Evolutionary conservation across 2,329 filamentous ascomycete genomes (phyloP).

Genomic region (Arthroderma sp.): DNA sequence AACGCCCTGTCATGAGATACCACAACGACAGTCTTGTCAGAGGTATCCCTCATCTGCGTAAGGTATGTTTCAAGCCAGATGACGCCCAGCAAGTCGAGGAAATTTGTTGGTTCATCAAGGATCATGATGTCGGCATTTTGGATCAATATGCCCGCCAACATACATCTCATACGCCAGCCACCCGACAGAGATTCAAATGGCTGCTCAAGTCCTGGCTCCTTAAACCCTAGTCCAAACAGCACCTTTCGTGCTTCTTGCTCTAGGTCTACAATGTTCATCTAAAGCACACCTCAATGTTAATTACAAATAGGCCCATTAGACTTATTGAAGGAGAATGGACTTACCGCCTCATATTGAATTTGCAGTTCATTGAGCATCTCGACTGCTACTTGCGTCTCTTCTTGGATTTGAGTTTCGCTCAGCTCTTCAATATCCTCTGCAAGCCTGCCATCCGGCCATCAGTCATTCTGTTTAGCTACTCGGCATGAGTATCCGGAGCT

Average conservation of each 20-base stretch:
- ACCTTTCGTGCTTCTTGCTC: constrained; percentile 54
- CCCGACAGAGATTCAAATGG: constrained; percentile 57
- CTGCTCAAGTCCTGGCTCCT: constrained; percentile 45
- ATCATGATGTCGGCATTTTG: constrained; percentile 66
- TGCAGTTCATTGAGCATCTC: constrained; percentile 59
- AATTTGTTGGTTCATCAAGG: constrained; percentile 79
- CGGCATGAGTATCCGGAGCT: neutral
- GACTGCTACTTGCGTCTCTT: constrained; percentile 55
- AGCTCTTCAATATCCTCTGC: constrained; percentile 46
- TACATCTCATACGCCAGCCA: constrained; percentile 60
- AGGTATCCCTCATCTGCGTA: constrained; percentile 38
- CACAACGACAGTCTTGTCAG: constrained; percentile 53
- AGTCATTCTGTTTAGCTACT: neutral
- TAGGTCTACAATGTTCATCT: constrained; percentile 46
- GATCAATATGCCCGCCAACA: constrained; percentile 52
- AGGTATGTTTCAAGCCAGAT: constrained; percentile 73
- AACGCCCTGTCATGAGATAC: constrained; percentile 81
- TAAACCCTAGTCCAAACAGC: constrained; percentile 59
- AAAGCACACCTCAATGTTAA: neutral
- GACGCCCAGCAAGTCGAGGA: constrained; percentile 68
- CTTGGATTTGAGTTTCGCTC: constrained; percentile 41
- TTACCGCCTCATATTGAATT: constrained; percentile 50
- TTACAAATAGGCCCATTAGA: neutral
- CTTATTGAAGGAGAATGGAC: constrained; percentile 1
- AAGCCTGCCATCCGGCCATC: constrained; percentile 16